Conservation (phyloP, 768 basidiomycete species). For the Tricholoma terreum region DNA sequence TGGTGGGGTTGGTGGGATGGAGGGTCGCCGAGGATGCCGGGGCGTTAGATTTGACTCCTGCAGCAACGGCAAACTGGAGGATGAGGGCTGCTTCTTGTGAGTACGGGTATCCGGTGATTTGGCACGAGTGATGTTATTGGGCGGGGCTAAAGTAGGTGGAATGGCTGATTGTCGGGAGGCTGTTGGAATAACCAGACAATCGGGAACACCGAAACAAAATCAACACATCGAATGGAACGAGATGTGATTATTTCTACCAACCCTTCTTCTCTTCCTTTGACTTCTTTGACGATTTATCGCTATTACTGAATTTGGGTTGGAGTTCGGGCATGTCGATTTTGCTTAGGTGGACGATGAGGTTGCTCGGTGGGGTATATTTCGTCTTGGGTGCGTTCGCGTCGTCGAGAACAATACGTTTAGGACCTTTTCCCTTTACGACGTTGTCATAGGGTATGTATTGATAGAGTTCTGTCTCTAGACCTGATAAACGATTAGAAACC, state of each 20-base stretch:
- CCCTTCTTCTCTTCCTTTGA: conserved; percentile 44
- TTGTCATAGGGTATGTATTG: conserved; percentile 78
- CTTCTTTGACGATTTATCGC: conserved; percentile 23
- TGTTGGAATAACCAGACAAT: no score
- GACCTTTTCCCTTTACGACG: conserved; percentile 45
- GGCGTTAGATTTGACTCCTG: conserved; percentile 22
- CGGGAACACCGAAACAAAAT: no score
- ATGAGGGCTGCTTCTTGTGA: conserved; percentile 33
- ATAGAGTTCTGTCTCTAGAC: conserved; percentile 55
- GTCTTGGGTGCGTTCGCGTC: conserved; percentile 40
- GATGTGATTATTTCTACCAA: conserved; percentile 27
- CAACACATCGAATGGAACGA: background rate
- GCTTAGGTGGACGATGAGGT: conserved; percentile 71
- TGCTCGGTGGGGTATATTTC: conserved; percentile 65
- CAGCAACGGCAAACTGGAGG: conserved; percentile 38
- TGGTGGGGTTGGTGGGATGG: conserved; percentile 15
- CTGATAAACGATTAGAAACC: conserved; percentile 35
- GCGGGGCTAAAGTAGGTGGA: conserved; percentile 11
- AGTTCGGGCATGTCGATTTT: conserved; percentile 89
- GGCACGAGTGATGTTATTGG: conserved; percentile 16
- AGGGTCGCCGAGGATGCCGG: conserved; percentile 35
- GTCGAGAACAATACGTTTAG: conserved; percentile 67
- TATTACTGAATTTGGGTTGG: conserved; percentile 43
- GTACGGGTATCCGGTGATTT: conserved; percentile 23
- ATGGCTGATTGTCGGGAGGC: conserved; percentile 5